Conservation (phyloP, 768 basidiomycete genomes). For the Mrakia blollopis region DNA sequence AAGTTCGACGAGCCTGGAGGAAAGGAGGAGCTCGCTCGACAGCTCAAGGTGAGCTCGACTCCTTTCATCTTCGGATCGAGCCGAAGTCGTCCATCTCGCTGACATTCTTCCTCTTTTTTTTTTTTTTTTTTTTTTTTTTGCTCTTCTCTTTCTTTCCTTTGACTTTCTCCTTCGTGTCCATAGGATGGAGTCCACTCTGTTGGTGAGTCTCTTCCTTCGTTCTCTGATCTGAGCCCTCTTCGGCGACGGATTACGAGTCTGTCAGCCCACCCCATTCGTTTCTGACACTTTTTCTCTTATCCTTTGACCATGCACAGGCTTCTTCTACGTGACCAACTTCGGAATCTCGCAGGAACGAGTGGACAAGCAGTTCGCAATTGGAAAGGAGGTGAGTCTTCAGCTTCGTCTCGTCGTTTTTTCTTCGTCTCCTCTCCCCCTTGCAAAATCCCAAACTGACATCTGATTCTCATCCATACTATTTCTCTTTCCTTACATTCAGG, state of each 20-base stretch:
- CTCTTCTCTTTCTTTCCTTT: too few relatives aligned
- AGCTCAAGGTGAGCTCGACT: constrained; percentile 41
- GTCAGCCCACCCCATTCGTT: too few relatives aligned
- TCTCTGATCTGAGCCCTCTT: too few relatives aligned
- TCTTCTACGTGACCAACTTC: constrained; percentile 19
- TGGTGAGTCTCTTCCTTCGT: neutral
- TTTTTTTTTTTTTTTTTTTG: neutral
- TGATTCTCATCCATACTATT: too few relatives aligned
- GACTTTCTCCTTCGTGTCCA: too few relatives aligned
- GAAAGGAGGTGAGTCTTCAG: neutral
- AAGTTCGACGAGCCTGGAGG: constrained; percentile 48
- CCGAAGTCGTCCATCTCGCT: neutral
- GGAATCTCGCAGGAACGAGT: constrained; percentile 24
- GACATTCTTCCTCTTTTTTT: neutral
- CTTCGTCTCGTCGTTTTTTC: too few relatives aligned
- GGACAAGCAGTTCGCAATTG: constrained; percentile 28
- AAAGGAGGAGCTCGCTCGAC: constrained; percentile 48
- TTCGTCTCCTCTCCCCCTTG: too few relatives aligned
- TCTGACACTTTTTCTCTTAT: too few relatives aligned
- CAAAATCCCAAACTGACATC: too few relatives aligned
- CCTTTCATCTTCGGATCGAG: neutral
- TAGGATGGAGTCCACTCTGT: neutral
- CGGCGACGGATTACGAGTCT: too few relatives aligned
- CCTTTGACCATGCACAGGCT: too few relatives aligned
- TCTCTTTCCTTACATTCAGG: neutral